Evolutionary conservation across 2,329 filamentous ascomycete genomes (phyloP).

Genomic region (Penicillium sclerotigenum): DNA sequence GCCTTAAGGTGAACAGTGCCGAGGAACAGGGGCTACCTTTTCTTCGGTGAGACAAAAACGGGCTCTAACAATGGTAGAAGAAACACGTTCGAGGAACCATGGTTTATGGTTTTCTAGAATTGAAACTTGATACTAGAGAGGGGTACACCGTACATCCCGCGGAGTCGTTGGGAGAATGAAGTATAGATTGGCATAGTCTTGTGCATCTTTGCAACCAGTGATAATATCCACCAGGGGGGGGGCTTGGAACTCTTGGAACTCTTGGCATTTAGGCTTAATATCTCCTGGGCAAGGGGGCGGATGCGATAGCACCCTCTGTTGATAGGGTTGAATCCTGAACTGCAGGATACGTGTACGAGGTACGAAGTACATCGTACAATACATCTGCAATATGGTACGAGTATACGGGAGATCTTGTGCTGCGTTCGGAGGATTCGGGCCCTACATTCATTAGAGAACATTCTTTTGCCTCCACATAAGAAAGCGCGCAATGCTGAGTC

Average conservation of each 20-base stretch:
- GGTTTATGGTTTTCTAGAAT: constrained; percentile 2
- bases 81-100: constrained; percentile 6
- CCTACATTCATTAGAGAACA: constrained; percentile 21
- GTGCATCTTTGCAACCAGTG: constrained; percentile 5
- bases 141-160: background rate
- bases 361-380: background rate
- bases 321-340: background rate
- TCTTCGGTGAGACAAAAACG: background rate
- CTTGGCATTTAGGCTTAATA: constrained; percentile 27
- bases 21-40: background rate
- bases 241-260: constrained; percentile 19
- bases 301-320: background rate
- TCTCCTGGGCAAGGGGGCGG: constrained; percentile 5
- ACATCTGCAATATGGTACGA: background rate
- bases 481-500: constrained; percentile 21
- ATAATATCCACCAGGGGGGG: constrained; percentile 11
- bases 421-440: constrained; percentile 13
- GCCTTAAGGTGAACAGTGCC: background rate
- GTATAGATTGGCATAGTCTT: constrained; percentile 6
- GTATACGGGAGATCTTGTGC: background rate
- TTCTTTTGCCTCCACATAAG: constrained; percentile 24
- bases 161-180: constrained; percentile 3
- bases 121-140: background rate
- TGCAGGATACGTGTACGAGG: background rate
- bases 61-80: background rate